These are phyloP conservation scores for Fusarium domesticum DNA, from an alignment of 2,329 filamentous ascomycete genomes.

Conservation along the genomic window DNA sequence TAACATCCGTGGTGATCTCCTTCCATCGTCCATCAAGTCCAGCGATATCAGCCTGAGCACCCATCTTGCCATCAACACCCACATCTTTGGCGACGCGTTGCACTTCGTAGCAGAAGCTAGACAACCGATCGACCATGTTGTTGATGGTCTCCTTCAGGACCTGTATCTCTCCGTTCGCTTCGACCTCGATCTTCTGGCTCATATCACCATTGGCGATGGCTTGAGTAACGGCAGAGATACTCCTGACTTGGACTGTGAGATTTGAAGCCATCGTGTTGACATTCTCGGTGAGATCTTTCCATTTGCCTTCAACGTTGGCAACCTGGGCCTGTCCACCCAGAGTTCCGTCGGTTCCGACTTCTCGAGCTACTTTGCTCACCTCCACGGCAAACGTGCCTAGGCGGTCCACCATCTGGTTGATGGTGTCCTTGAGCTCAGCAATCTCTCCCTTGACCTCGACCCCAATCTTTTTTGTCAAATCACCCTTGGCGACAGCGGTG, in stretches of 20 bases:
- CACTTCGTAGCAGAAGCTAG: constrained; percentile 93
- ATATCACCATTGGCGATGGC: constrained; percentile 95
- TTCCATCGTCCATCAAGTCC: constrained; percentile 95
- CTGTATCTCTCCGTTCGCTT: constrained; percentile 91
- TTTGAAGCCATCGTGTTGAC: constrained; percentile 75
- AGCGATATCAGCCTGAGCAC: constrained; percentile 90
- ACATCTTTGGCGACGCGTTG: constrained; percentile 95
- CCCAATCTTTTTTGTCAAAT: constrained; percentile 93
- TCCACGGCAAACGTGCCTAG: constrained; percentile 94
- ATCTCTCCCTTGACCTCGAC: constrained; percentile 95
- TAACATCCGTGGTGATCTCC: constrained; percentile 95
- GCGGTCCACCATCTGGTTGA: constrained; percentile 98
- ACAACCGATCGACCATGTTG: constrained; percentile 95
- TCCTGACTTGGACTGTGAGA: constrained; percentile 71
- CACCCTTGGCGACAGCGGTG: constrained; percentile 88
- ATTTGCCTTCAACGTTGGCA: constrained; percentile 94
- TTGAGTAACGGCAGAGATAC: constrained; percentile 91
- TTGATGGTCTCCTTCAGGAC: constrained; percentile 96
- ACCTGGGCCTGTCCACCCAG: constrained; percentile 91
- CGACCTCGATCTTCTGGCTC: constrained; percentile 92
- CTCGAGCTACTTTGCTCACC: constrained; percentile 90
- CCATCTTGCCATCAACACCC: constrained; percentile 97
- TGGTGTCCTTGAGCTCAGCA: constrained; percentile 90
- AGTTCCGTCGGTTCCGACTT: constrained; percentile 94
- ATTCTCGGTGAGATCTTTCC: constrained; percentile 93